Evolutionary conservation across 108 stramenopile genomes (phyloP), one percentile per base, ranked within the genome.

Genomic region (Fragilariopsis cylindrus): DNA sequence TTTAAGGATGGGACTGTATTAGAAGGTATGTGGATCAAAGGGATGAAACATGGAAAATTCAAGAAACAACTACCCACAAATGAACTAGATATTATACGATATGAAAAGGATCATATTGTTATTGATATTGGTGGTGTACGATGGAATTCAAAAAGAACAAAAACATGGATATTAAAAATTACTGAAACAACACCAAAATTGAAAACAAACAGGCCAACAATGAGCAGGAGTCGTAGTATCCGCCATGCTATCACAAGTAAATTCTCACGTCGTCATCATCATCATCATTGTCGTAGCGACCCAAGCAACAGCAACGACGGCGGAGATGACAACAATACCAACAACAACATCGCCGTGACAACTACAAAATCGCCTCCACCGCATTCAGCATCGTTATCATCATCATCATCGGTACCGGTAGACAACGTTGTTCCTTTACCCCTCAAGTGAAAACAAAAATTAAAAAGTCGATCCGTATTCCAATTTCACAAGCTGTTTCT

Each of bases 131-230:
- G 43, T 43, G 87, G 87, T 11, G 87, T 91, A 7, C 82, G 87
- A n/a, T 91, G 86, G 86, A 81, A 77, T 48, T 73, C 80, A 21
- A 75, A 85, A 53, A 84, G 87, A 15, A 85, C 82, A 47, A 87
- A 88, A 66, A 85, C 87, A 4, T 91, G 87, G 90, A 50, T 74
- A 4, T 21, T 72, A 8, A n/a, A 52, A 52, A 9, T 52, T 13
- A 13, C 50, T 13, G 13, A 9, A 13, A 52, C 50, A 52, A 52
- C 13, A 52, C 50, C 50, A 12, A 4, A 63, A 45, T 5, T 15
- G 39, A 3, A 12, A 47, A 40, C 40, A 45, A 57, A 57, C 13
- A 15, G 13, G 57, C 57, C 30, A 30, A 30, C 30, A 30, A 30
- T 13, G 50, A 52, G 50, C 50, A 13, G 9, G 12, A 9, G 50